These are phyloP conservation scores for Asterella californica DNA, from an alignment of 225 moss, liverwort and hornwort species.

Conservation along the genomic window DNA sequence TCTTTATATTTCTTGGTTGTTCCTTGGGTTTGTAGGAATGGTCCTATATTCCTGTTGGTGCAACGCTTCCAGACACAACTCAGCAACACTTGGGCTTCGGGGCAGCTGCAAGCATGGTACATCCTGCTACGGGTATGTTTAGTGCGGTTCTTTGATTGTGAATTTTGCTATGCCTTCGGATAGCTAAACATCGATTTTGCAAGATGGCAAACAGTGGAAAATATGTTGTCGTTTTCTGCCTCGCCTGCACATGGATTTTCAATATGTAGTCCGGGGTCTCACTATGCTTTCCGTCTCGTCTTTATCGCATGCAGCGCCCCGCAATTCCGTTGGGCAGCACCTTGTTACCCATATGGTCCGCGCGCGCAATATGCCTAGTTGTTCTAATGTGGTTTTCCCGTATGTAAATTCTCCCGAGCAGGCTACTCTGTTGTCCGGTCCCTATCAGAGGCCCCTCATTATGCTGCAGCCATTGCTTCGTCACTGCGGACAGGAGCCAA, in stretches of 20 bases:
- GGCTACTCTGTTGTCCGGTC: constrained; percentile 97
- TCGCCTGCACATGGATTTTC: too few relatives aligned
- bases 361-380: too few relatives aligned
- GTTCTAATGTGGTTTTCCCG: too few relatives aligned
- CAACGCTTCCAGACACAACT: constrained; percentile 73
- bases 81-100: constrained; percentile 97
- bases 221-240: too few relatives aligned
- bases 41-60: constrained; percentile 98
- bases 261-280: too few relatives aligned
- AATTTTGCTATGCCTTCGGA: neutral
- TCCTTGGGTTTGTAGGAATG: constrained; percentile 59
- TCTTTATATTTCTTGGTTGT: neutral
- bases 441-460: constrained; percentile 91
- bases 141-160: neutral
- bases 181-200: too few relatives aligned
- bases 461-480: constrained; percentile 91
- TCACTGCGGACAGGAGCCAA: constrained; percentile 54
- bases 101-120: constrained; percentile 99
- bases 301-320: too few relatives aligned
- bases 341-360: too few relatives aligned
- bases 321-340: too few relatives aligned
- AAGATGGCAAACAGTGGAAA: too few relatives aligned
- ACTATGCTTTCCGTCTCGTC: neutral
- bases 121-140: constrained; percentile 95
- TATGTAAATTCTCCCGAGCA: constrained; percentile 21